Evolutionary conservation across 2,329 filamentous ascomycete genomes (phyloP), one percentile per base, ranked within the genome.

Genomic region (Venturia asperata): DNA sequence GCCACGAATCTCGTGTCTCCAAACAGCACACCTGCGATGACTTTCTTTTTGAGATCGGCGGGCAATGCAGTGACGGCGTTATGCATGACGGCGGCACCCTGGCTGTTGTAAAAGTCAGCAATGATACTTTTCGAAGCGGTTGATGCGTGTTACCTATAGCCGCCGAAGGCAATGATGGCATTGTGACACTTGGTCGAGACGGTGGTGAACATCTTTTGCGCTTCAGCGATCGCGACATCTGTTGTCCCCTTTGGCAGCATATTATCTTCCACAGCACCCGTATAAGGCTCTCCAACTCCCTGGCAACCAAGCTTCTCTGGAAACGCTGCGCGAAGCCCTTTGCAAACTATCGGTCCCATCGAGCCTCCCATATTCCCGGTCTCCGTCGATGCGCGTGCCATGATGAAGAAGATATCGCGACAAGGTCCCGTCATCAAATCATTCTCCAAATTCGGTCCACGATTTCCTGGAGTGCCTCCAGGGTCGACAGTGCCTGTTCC

Each of bases 361-460:
- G 62, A 63, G n/a, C 62, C 62, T 9, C 62, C 62, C 70, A 82
- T 77, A 70, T 81, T 80, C n/a, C 80, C 80, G 7, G 72, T 68
- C 68, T 82, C 80, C 17, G 76, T 78, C 15, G 79, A 81, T 30
- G 79, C 80, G 58, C 80, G 77, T 11, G 80, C 79, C 67, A 79
- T 82, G 60, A 82, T 78, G 62, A 82, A 78, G 34, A 80, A 77
- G 27, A 80, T 71, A 39, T 74, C 72, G 67, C 72, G 74, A 71
- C 79, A 81, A 9, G 72, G 71, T 11, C 75, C 74, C 37, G 69
- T 65, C 9, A 74, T 75, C 65, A 79, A 77, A 45, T 79, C 77
- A 11, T 76, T 76, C 9, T 74, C 62, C 19, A 30, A 15, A 10
- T 43, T 27, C 21, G n/a, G n/a, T 45, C 61, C 61, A 5, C 41